Base-by-base conservation (phyloP, 164 flowering plant species). In the Saururus chinensis region DNA sequence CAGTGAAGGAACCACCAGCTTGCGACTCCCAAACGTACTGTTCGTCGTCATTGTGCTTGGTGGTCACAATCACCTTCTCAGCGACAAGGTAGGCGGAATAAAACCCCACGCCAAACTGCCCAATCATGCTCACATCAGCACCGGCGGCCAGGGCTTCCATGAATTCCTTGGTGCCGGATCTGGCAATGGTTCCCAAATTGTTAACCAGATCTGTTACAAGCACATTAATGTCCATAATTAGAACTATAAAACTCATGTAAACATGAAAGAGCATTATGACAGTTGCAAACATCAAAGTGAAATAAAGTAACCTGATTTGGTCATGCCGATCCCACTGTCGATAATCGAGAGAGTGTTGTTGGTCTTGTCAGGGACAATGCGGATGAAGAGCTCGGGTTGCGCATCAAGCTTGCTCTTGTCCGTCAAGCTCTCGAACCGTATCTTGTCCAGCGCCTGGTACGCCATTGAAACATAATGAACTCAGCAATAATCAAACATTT, bases 41-140 rank as follows among this genome's bases (percentile, higher is more conserved):
- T 10, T 81, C 81, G 54, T 82, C 87, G 40, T 82, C 87, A 57
- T 82, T 82, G 73, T 82, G 87, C 67, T 83, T 83, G 9, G 83
- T 72, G 0, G 80, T 79, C 22, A 83, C 84, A 17, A 80, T 64
- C 3, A 81, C 87, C 66, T 79, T 83, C 68, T 83, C 87, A 7
- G 84, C 83, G 1, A 81, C 87, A 8, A 80, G 70, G 63, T 79
- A 82, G 26, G 81, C 73, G 8, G 84, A 80, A 65, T 80, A 79
- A 59, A 79, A 79, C 45, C 83, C 83, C 4, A 79, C 83, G 19
- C 82, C 84, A 19, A 78, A 79, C 19, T 81, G 81, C 7, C 82
- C 84, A 41, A 81, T 81, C 86, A 82, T 82, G 71, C 86, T 82
- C n/a, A 82, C 80, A 69, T 82, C 83, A 9, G 86, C 80, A 3